A percentile compares a stretch with the other conserved stretches of the same genome.
Conservation (phyloP, 805 yeast species). For the Teunomyces funiuensis region DNA sequence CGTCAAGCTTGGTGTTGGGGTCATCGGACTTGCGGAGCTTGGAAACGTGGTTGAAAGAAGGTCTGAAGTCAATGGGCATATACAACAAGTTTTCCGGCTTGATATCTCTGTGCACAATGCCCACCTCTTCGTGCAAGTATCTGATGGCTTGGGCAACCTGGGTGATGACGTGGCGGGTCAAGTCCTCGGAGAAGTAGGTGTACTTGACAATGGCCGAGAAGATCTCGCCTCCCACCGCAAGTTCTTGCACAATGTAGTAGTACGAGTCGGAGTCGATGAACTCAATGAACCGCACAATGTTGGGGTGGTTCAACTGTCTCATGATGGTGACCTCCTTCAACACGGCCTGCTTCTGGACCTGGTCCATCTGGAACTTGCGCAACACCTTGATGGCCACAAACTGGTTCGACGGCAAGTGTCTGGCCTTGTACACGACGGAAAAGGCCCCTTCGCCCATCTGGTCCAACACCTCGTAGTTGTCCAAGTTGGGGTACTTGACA, state of each 20-base stretch:
- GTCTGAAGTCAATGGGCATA: slow-evolving; percentile 55
- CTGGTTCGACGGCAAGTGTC: slow-evolving; percentile 35
- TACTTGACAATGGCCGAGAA: slow-evolving; percentile 75
- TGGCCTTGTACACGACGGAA: slow-evolving; percentile 68
- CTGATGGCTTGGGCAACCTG: slow-evolving; percentile 66
- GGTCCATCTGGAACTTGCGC: slow-evolving; percentile 66
- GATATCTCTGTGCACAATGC: slow-evolving; percentile 80
- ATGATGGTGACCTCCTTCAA: slow-evolving; percentile 78
- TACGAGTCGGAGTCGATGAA: slow-evolving; percentile 61
- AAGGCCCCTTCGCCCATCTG: slow-evolving; percentile 83
- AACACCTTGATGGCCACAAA: slow-evolving; percentile 60
- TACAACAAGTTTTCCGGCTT: slow-evolving; percentile 78
- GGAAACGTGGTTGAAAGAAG: slow-evolving; percentile 35
- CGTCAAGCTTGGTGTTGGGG: slow-evolving; percentile 69
- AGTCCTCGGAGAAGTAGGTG: slow-evolving; percentile 71
- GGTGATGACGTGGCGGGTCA: slow-evolving; percentile 59
- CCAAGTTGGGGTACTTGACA: slow-evolving; percentile 36
- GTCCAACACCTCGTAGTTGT: slow-evolving; percentile 44
- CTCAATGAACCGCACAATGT: slow-evolving; percentile 63
- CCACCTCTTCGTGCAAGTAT: slow-evolving; percentile 70
- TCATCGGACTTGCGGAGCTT: slow-evolving; percentile 66
- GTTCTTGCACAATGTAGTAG: slow-evolving; percentile 71
- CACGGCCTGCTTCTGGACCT: slow-evolving; percentile 63
- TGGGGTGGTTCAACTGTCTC: slow-evolving; percentile 62
- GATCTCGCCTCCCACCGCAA: slow-evolving; percentile 76